phyloP scores from a whole-genome alignment of 148 eudicot genomes.

The Diospyros kaki region DNA sequence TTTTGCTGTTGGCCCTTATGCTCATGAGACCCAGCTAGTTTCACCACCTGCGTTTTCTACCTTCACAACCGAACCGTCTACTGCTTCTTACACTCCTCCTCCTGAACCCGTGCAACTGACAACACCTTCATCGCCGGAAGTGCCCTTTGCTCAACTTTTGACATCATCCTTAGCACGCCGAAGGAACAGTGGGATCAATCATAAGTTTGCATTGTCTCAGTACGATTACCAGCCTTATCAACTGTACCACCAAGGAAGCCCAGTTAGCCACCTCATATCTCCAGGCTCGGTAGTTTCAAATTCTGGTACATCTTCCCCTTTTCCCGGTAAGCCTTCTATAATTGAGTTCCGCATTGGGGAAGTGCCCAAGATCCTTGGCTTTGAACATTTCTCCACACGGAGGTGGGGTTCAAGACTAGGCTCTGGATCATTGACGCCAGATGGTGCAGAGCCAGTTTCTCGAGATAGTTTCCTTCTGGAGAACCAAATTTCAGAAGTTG shows the following conservation, averaged over 20 bases:
- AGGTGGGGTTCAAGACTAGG: constrained; percentile 88
- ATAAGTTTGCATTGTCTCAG: constrained; percentile 54
- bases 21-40: constrained; percentile 85
- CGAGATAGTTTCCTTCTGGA: constrained; percentile 32
- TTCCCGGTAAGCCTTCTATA: constrained; percentile 46
- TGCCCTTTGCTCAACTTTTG: constrained; percentile 84
- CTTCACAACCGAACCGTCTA: constrained; percentile 80
- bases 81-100: constrained; percentile 91
- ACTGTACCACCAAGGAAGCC: constrained; percentile 47
- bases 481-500: constrained; percentile 52
- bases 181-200: constrained; percentile 54
- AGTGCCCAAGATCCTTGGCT: constrained; percentile 67
- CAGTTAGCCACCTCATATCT: constrained; percentile 60
- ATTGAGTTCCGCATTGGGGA: constrained; percentile 58
- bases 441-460: constrained; percentile 52
- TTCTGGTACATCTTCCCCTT: constrained; percentile 90
- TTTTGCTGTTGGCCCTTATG: constrained; percentile 81
- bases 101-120: constrained; percentile 72
- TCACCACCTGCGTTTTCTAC: constrained; percentile 94
- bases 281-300: constrained; percentile 83
- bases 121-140: constrained; percentile 93
- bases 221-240: constrained; percentile 66
- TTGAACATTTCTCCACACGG: constrained; percentile 45
- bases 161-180: constrained; percentile 66
- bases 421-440: constrained; percentile 75